A percentile compares a stretch with the other conserved stretches of the same genome.
Evolutionary conservation across 352 stramenopile genomes (phyloP).

Genomic region (Aphanomyces invadans): DNA sequence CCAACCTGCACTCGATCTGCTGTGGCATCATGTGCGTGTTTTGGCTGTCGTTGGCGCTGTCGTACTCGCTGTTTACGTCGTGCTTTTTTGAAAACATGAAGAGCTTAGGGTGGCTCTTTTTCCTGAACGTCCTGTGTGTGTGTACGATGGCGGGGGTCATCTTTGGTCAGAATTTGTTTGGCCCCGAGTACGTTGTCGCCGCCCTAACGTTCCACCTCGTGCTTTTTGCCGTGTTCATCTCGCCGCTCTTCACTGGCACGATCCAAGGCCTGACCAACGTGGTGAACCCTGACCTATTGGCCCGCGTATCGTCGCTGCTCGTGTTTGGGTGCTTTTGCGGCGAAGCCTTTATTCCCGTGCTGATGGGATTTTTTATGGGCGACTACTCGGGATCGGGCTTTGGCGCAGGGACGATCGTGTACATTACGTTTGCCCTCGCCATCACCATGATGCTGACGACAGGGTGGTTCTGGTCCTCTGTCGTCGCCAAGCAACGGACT

Average conservation of each 20-base stretch:
- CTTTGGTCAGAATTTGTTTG: constrained; percentile 52
- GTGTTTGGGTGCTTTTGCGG: constrained; percentile 79
- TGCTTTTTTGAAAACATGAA: constrained; percentile 73
- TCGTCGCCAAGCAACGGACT: constrained; percentile 21
- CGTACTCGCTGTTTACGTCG: constrained; percentile 64
- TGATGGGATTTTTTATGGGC: constrained; percentile 85
- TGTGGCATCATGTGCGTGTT: constrained; percentile 67
- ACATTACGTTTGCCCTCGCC: constrained; percentile 71
- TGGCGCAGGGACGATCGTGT: constrained; percentile 60
- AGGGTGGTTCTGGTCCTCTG: constrained; percentile 61
- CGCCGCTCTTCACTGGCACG: constrained; percentile 71
- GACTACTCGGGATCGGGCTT: constrained; percentile 68
- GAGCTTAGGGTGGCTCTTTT: constrained; percentile 59
- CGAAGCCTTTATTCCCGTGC: constrained; percentile 73
- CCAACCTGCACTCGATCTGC: constrained; percentile 26
- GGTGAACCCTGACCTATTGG: constrained; percentile 72
- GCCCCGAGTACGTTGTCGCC: constrained; percentile 41
- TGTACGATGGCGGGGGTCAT: constrained; percentile 59
- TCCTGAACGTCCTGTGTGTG: constrained; percentile 54
- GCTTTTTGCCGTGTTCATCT: constrained; percentile 54
- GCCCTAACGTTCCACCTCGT: constrained; percentile 49
- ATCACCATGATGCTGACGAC: constrained; percentile 61
- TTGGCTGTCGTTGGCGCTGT: constrained; percentile 59
- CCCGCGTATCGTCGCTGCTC: constrained; percentile 71
- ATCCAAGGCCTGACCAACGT: constrained; percentile 78